A percentile compares a stretch with the other conserved stretches of the same genome.
Conservation (phyloP, 805 yeast genomes). For the Saturnispora bothae region DNA sequence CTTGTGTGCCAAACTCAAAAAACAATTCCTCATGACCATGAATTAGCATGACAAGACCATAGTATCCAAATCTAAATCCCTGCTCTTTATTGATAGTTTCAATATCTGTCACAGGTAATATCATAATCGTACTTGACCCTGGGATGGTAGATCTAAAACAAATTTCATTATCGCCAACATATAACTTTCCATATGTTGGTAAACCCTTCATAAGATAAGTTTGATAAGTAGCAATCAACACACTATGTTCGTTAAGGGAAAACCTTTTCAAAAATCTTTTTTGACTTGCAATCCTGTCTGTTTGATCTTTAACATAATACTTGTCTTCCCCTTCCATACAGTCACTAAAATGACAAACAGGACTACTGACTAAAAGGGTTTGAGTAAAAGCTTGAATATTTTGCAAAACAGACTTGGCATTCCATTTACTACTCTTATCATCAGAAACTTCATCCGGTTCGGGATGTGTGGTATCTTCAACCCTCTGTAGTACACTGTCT, state of each 20-base stretch:
- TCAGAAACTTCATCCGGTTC: neutral
- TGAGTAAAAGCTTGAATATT: conserved; percentile 23
- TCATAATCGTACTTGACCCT: conserved; percentile 70
- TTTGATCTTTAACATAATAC: conserved; percentile 34
- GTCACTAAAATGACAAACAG: conserved; percentile 44
- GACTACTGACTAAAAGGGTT: conserved; percentile 16
- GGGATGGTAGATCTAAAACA: conserved; percentile 77
- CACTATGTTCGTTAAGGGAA: conserved; percentile 42
- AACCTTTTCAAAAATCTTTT: conserved; percentile 40
- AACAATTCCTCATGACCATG: conserved; percentile 69
- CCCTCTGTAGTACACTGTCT: neutral
- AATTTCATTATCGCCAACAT: conserved; percentile 55
- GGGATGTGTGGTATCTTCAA: neutral
- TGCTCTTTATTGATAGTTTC: conserved; percentile 59
- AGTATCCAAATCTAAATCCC: conserved; percentile 60
- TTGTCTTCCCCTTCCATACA: conserved; percentile 37
- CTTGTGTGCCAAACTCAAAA: conserved; percentile 60
- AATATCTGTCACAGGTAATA: conserved; percentile 64
- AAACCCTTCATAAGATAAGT: conserved; percentile 58
- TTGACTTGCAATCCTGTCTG: conserved; percentile 28
- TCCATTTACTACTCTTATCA: conserved; percentile 13
- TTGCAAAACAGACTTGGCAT: conserved; percentile 21
- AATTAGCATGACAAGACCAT: conserved; percentile 59
- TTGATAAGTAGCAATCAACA: conserved; percentile 57
- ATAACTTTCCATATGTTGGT: conserved; percentile 77